Evolutionary conservation across 495 filamentous ascomycete species (phyloP).

Genomic region (Neurospora sp.): DNA sequence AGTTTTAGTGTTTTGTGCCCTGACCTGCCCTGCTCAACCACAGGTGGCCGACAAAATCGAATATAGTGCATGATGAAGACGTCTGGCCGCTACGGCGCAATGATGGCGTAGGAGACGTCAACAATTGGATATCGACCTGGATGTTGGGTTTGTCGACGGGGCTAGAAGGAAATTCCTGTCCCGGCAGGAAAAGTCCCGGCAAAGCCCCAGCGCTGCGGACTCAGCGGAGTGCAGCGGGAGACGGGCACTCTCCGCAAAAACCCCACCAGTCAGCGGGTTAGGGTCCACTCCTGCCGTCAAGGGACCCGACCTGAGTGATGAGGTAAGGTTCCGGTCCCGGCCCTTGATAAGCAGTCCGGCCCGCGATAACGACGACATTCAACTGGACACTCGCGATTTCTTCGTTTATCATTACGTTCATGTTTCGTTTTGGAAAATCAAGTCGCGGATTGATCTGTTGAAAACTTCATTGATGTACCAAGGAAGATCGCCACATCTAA

Average conservation of each 20-base stretch:
- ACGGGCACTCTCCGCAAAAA: not conserved
- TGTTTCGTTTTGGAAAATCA: too few species aligned
- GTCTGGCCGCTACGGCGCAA: not conserved
- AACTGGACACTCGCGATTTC: not conserved
- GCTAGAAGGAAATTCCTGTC: not conserved
- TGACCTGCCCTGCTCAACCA: conserved; percentile 26
- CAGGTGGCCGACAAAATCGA: conserved; percentile 60
- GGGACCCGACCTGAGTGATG: not conserved
- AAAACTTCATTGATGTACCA: too few species aligned
- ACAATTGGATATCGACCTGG: not conserved
- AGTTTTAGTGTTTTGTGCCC: conserved; percentile 26
- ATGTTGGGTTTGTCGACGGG: not conserved
- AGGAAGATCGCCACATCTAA: too few species aligned
- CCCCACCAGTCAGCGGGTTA: not conserved
- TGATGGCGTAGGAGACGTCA: not conserved
- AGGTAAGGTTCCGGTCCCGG: not conserved
- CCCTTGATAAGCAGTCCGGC: not conserved
- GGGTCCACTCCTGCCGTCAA: not conserved
- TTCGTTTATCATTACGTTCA: too few species aligned
- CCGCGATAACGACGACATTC: not conserved
- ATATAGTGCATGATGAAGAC: conserved; percentile 55
- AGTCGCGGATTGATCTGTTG: too few species aligned
- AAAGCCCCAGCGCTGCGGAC: not conserved
- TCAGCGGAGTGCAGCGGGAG: not conserved
- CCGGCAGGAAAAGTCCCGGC: not conserved